A percentile compares a stretch with the other conserved stretches of the same genome.
Conservation (phyloP, 2,329 filamentous ascomycete species). For the Pseudogymnoascus sp. region DNA sequence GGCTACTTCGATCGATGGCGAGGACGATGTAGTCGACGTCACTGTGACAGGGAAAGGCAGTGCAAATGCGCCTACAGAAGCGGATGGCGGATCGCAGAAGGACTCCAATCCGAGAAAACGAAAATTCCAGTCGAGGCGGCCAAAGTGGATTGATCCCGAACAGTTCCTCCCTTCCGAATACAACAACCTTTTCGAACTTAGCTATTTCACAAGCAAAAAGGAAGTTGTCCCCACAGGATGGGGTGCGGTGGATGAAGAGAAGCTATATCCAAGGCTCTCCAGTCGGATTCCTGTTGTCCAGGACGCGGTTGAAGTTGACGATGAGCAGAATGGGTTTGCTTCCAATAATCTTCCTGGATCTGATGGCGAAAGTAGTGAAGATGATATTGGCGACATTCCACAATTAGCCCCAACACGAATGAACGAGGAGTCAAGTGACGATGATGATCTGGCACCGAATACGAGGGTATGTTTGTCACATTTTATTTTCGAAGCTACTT, state of each 20-base stretch:
- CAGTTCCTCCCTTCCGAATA: conserved; percentile 54
- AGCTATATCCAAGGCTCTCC: conserved; percentile 42
- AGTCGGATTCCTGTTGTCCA: conserved; percentile 32
- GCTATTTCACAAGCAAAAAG: conserved; percentile 48
- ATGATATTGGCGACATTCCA: conserved; percentile 22
- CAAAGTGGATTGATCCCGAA: conserved; percentile 44
- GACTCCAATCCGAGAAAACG: not conserved
- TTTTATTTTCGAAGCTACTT: not conserved
- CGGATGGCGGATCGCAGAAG: not conserved
- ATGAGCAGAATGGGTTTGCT: conserved; percentile 27
- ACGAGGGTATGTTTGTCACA: conserved; percentile 18
- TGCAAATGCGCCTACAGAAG: conserved; percentile 10
- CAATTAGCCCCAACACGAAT: conserved; percentile 40
- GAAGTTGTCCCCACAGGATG: conserved; percentile 64
- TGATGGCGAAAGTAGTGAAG: conserved; percentile 44
- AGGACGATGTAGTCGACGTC: conserved; percentile 86
- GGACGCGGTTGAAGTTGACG: conserved; percentile 16
- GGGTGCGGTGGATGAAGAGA: conserved; percentile 51
- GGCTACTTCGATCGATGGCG: conserved; percentile 73
- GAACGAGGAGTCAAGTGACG: conserved; percentile 51
- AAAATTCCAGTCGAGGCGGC: conserved; percentile 28
- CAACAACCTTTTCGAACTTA: conserved; percentile 69
- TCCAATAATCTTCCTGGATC: conserved; percentile 40
- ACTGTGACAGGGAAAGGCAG: conserved; percentile 62
- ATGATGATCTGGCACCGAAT: conserved; percentile 26